These are phyloP conservation scores for Fusarium sp. DNA, from an alignment of 2,329 filamentous ascomycete genomes.

Conservation along the genomic window DNA sequence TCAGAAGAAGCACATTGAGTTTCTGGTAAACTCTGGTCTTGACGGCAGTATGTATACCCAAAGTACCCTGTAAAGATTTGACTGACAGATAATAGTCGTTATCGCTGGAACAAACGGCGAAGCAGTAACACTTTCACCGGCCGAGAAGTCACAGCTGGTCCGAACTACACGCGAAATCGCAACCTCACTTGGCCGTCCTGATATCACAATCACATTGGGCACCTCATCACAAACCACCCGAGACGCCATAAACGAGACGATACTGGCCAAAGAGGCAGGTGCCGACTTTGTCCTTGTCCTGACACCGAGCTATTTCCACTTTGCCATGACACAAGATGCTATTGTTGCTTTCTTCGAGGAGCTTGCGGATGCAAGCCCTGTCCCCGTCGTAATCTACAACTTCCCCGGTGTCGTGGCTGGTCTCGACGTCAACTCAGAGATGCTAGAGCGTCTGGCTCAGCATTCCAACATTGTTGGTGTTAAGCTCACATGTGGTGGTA, in stretches of 20 bases:
- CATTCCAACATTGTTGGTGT: conserved; percentile 76
- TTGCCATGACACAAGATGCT: conserved; percentile 70
- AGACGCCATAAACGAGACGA: conserved; percentile 74
- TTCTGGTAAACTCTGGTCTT: conserved; percentile 65
- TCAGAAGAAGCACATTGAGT: conserved; percentile 66
- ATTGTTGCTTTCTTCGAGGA: conserved; percentile 74
- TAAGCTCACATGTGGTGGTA: conserved; percentile 80
- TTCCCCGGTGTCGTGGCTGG: conserved; percentile 76
- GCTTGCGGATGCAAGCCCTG: conserved; percentile 65
- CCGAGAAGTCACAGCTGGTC: conserved; percentile 73
- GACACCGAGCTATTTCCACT: conserved; percentile 78
- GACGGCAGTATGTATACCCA: conserved; percentile 57
- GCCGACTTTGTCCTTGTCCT: conserved; percentile 77
- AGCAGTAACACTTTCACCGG: conserved; percentile 74
- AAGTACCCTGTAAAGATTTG: fast-evolving
- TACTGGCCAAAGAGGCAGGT: conserved; percentile 71
- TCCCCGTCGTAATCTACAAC: conserved; percentile 79
- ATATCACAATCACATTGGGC: conserved; percentile 75
- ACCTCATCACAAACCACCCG: conserved; percentile 74
- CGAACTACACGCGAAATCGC: conserved; percentile 71
- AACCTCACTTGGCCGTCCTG: conserved; percentile 65
- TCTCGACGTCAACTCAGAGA: conserved; percentile 75
- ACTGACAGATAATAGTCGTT: conserved; percentile 60
- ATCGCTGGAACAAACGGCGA: conserved; percentile 81
- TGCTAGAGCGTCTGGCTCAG: conserved; percentile 67